These are phyloP conservation scores for Umbelopsis ramanniana DNA, from an alignment of 192 early-diverging fungal species.

Conservation along the genomic window DNA sequence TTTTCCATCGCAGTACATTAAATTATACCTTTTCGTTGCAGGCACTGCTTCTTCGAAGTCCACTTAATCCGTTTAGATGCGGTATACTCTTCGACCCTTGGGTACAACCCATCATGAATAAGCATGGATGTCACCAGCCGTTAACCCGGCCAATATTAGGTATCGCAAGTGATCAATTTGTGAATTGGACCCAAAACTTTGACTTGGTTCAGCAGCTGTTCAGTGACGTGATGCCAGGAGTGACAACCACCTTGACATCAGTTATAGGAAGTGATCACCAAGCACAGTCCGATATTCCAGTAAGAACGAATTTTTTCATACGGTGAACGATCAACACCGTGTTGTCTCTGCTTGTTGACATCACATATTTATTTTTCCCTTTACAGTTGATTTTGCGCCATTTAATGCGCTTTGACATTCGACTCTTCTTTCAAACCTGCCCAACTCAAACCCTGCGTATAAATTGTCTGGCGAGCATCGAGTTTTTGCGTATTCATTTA, in stretches of 20 bases:
- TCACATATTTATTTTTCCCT: neutral
- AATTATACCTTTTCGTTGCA: neutral
- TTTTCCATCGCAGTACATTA: too few relatives aligned
- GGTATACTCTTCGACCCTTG: conserved; percentile 28
- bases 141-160: neutral
- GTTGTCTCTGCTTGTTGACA: neutral
- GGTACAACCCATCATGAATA: conserved; percentile 14
- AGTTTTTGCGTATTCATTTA: neutral
- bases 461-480: conserved; percentile 7
- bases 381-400: conserved; percentile 20
- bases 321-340: neutral
- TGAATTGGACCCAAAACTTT: conserved; percentile 28
- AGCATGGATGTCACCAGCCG: neutral
- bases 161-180: conserved; percentile 22
- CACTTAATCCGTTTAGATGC: conserved; percentile 6
- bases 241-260: neutral
- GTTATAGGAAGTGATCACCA: conserved; percentile 13
- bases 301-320: neutral
- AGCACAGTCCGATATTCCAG: conserved; percentile 21
- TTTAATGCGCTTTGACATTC: conserved; percentile 19
- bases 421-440: conserved; percentile 16
- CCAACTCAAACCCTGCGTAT: conserved; percentile 13
- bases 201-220: conserved; percentile 23
- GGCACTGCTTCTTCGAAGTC: neutral
- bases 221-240: neutral